Evolutionary conservation across 495 filamentous ascomycete genomes (phyloP), one percentile per base, ranked within the genome.

Genomic region (Hypoxylon crocopeplum): DNA sequence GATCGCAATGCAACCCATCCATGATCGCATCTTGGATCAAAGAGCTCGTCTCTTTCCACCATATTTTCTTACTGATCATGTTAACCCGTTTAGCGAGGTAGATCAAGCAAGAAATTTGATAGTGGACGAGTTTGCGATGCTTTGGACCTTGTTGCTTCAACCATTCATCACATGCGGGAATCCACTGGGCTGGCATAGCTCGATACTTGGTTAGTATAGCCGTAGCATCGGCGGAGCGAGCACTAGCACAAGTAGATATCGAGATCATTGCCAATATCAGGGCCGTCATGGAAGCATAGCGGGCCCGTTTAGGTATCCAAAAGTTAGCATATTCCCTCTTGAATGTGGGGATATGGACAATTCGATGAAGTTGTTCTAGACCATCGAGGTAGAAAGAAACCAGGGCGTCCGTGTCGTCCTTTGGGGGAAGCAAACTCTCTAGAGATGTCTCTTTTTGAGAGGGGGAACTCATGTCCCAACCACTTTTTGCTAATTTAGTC

Each of bases 1-100:
- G 79, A 30, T 85, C 81, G 6, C 80, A 64, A 56, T 87, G 82
- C 2, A 86, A 69, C 0, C 83, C 84, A 59, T 85, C 82, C 7
- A 73, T 70, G 30, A 86, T 74, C 42, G 80, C 83, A 48, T 83
- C 78, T 59, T 82, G 79, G 22, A 84, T 73, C 59, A 88, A 63
- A 2, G 76, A 74, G 11, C 80, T 77, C 0, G 81, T 81, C 1
- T 76, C 71, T 27, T 80, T 75, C 86, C 86, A 88, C 56, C 83
- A 78, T 5, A 69, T 64, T 68, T 78, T 77, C 69, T 78, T 77
- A 40, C 73, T 75, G n/a, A 77, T 64, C 20, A 72, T 76, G 64
- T 75, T 76, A 52, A 76, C 68, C 6, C 76, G 58, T 54, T 79
- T 79, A 22, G 69, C 77, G 1, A 79, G 69, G 30, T 78, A 77